Evolutionary conservation across 2,329 filamentous ascomycete genomes (phyloP), one percentile per base, ranked within the genome.

Genomic region (Pestalotiopsis fici): DNA sequence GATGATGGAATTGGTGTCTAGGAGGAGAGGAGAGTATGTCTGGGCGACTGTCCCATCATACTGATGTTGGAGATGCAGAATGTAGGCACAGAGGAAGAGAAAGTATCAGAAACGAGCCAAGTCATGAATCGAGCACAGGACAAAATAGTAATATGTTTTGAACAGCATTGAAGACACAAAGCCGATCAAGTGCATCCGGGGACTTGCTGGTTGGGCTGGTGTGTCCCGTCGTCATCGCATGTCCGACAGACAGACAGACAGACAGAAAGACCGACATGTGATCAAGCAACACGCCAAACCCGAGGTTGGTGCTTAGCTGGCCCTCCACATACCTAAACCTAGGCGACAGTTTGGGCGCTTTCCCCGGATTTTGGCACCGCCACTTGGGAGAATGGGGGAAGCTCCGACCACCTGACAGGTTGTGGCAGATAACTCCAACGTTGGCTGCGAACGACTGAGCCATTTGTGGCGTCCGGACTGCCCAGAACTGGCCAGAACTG

Each of bases 311-410:
- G 31, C 59, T 50, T 35, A 59, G 57, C 28, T 59, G 57, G 57
- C 25, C 23, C n/a, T n/a, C n/a, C n/a, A n/a, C 23, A 31, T 57
- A 25, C 13, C 50, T 56, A 43, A 43, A 18, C 43, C 43, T 50
- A 50, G n/a, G 43, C 43, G 43, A 50, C 43, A 50, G 55, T 15
- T 57, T 60, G 13, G 27, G 31, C 9, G 13, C 25, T 21, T 62
- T 62, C 59, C 59, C 59, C 59, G 59, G 59, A 62, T 62, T 62
- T 47, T 62, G 39, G 13, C 59, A 62, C 59, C 37, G 59, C 59
- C 59, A 62, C 59, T 23, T 35, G 13, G n/a, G 59, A n/a, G 6
- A 5, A 50, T 23, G 43, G 43, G 43, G 43, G 9, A n/a, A 50
- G 43, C 43, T 50, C n/a, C 3, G 43, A 21, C 43, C 43, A 50